Conservation (phyloP, 257 asterid species). For the Solanum paucissectum region DNA sequence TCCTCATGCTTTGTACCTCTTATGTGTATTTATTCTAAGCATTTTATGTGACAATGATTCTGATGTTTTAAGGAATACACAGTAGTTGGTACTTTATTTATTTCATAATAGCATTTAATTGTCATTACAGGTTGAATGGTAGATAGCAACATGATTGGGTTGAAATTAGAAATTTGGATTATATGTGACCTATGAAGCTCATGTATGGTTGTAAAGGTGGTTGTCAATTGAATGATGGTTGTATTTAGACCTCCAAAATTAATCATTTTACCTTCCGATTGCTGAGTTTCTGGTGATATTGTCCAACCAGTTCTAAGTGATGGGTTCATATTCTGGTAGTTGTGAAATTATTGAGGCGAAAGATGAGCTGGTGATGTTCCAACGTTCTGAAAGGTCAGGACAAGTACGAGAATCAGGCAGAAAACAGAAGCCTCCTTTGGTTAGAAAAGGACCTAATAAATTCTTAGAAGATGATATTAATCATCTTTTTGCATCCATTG, state of each 20-base stretch:
- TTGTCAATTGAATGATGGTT: background rate
- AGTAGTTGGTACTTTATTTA: background rate
- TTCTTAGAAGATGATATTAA: slow-evolving; percentile 28
- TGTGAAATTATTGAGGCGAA: slow-evolving; percentile 67
- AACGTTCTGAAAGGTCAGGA: slow-evolving; percentile 8
- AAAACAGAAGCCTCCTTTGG: slow-evolving; percentile 32
- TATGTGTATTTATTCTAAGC: background rate
- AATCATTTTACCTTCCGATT: background rate
- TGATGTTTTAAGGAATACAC: background rate
- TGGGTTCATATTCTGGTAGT: slow-evolving; percentile 50
- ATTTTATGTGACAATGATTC: background rate
- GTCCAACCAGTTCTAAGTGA: background rate
- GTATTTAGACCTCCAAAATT: background rate
- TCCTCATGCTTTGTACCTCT: background rate
- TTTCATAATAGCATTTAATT: background rate
- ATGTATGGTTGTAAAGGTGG: background rate
- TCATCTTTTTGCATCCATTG: slow-evolving; percentile 38
- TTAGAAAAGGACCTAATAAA: slow-evolving; percentile 21
- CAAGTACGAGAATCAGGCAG: slow-evolving; percentile 9
- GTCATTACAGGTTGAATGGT: background rate
- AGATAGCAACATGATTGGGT: background rate
- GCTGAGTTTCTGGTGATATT: slow-evolving; percentile 4
- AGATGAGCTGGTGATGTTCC: slow-evolving; percentile 26
- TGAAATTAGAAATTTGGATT: background rate
- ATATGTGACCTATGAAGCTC: background rate